These are phyloP conservation scores for Solanum chaucha DNA, from an alignment of 257 asterid species.

Conservation along the genomic window DNA sequence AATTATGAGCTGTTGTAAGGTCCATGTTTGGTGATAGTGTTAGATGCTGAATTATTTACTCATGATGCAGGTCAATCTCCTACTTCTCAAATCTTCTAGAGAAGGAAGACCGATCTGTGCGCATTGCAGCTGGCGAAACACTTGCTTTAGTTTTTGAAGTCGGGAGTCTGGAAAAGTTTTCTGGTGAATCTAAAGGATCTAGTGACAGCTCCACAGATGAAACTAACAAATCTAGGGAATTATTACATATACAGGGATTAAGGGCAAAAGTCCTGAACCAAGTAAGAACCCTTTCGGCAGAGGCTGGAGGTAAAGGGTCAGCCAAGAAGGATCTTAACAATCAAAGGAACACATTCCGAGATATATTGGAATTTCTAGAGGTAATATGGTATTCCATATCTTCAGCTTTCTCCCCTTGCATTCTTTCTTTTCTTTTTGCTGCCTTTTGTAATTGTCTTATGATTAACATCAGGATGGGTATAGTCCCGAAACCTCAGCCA, in stretches of 20 bases:
- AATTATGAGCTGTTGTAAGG: not conserved
- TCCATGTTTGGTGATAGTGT: not conserved
- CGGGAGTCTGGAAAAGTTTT: constrained; percentile 74
- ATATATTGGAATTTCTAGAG: constrained; percentile 80
- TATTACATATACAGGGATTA: constrained; percentile 56
- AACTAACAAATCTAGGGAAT: constrained; percentile 38
- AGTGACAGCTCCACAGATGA: constrained; percentile 39
- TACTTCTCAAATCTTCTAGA: constrained; percentile 65
- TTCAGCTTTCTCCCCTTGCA: not conserved
- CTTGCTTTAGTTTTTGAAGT: constrained; percentile 79
- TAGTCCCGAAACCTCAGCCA: constrained; percentile 55
- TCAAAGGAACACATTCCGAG: constrained; percentile 80
- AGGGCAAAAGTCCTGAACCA: constrained; percentile 61
- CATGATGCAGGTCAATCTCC: constrained; percentile 57
- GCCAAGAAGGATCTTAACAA: constrained; percentile 86
- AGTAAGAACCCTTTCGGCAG: constrained; percentile 59
- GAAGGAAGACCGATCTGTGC: constrained; percentile 74
- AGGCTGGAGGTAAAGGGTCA: constrained; percentile 94
- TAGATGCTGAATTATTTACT: not conserved
- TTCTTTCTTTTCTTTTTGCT: not conserved
- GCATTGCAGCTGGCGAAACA: constrained; percentile 95
- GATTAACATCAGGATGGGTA: constrained; percentile 50
- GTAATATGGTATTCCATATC: constrained; percentile 14
- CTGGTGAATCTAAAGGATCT: constrained; percentile 42
- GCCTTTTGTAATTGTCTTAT: not conserved